A percentile compares a stretch with the other conserved stretches of the same genome.
These are phyloP conservation scores for Sorghum bicolor DNA, from an alignment of 176 grass and related monocot species.

Conservation along the genomic window Sorghum_bicolor_NCBIv3 NC_012875.2:869501-870000, in stretches of 20 bases:
- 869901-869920: constrained; percentile 28
- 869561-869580: constrained; percentile 64
- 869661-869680: constrained; percentile 56
- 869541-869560: constrained; percentile 72
- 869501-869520: constrained; percentile 54
- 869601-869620: constrained; percentile 53
- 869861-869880: background rate
- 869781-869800: constrained; percentile 73
- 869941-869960: constrained; percentile 67
- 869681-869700: constrained; percentile 65
- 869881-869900: constrained; percentile 36
- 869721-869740: constrained; percentile 69
- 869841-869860: background rate
- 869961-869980: constrained; percentile 63
- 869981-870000: constrained; percentile 71
- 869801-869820: constrained; percentile 50
- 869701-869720: constrained; percentile 65
- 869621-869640: constrained; percentile 53
- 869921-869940: background rate
- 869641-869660: constrained; percentile 64
- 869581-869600: constrained; percentile 71
- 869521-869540: constrained; percentile 67
- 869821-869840: constrained; percentile 57
- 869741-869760: constrained; percentile 61
- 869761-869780: constrained; percentile 67